A percentile compares a stretch with the other conserved stretches of the same genome.
Conservation (phyloP, 2,329 filamentous ascomycete species). For the Pseudocercospora vitis region DNA sequence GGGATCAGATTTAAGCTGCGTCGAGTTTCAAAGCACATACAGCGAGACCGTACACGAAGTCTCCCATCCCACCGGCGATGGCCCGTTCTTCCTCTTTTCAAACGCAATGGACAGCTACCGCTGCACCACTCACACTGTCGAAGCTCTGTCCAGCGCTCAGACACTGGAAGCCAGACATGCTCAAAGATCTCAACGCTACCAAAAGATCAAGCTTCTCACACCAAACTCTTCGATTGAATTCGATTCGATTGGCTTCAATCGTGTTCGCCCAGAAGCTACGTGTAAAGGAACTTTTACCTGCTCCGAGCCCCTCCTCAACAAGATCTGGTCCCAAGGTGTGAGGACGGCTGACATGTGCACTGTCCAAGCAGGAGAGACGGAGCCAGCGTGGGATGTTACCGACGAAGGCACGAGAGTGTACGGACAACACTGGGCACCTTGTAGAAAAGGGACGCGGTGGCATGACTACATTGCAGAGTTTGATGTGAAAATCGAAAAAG, state of each 20-base stretch:
- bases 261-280: neutral
- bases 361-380: neutral
- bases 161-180: neutral
- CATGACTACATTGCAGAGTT: neutral
- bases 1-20: neutral
- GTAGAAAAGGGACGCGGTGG: slow-evolving; percentile 2
- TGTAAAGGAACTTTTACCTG: neutral
- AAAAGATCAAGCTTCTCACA: neutral
- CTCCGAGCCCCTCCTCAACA: neutral
- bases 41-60: slow-evolving; percentile 1
- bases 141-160: neutral
- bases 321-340: neutral
- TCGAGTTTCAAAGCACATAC: neutral
- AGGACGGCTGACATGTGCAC: neutral
- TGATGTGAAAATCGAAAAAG: neutral
- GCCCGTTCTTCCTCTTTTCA: slow-evolving; percentile 1
- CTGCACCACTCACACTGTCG: neutral
- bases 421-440: slow-evolving; percentile 4
- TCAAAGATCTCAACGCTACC: neutral
- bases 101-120: slow-evolving; percentile 7
- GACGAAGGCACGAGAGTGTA: neutral
- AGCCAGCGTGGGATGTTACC: neutral
- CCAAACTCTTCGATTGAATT: neutral
- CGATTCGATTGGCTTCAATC: neutral
- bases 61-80: neutral